Conservation (phyloP, 2,329 filamentous ascomycete genomes). For the Colletotrichum sp. region DNA sequence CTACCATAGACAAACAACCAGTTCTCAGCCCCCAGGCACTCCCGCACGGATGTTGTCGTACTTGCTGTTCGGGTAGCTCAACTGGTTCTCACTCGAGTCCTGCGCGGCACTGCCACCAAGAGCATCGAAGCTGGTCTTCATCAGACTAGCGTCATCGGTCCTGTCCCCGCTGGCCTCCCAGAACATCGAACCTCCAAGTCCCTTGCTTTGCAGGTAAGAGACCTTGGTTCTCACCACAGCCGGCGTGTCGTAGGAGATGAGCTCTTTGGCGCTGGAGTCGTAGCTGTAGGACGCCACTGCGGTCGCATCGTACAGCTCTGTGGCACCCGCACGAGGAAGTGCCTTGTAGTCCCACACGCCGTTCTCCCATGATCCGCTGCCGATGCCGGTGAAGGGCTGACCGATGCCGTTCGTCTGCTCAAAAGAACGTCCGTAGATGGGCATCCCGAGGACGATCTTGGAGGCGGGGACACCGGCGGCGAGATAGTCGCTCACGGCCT, state of each 20-base stretch:
- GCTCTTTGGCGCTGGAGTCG: slow-evolving; percentile 60
- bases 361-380: slow-evolving; percentile 73
- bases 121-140: slow-evolving; percentile 48
- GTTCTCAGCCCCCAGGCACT: slow-evolving; percentile 20
- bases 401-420: slow-evolving; percentile 67
- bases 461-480: slow-evolving; percentile 62
- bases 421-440: slow-evolving; percentile 80
- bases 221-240: slow-evolving; percentile 67
- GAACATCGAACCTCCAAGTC: slow-evolving; percentile 82
- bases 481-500: slow-evolving; percentile 71
- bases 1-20: too few species aligned
- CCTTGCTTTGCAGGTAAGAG: slow-evolving; percentile 64
- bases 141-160: slow-evolving; percentile 63
- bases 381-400: slow-evolving; percentile 65
- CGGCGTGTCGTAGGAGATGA: slow-evolving; percentile 77
- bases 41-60: slow-evolving; percentile 59
- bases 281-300: slow-evolving; percentile 75
- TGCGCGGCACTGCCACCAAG: slow-evolving; percentile 46
- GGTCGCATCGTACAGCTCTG: slow-evolving; percentile 60
- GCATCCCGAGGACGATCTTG: slow-evolving; percentile 81
- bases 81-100: slow-evolving; percentile 52
- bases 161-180: slow-evolving; percentile 81
- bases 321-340: slow-evolving; percentile 67
- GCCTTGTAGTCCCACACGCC: slow-evolving; percentile 85
- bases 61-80: slow-evolving; percentile 57